phyloP scores from a whole-genome alignment of 1,284 basidiomycete genomes.

The Mycena sp. region DNA sequence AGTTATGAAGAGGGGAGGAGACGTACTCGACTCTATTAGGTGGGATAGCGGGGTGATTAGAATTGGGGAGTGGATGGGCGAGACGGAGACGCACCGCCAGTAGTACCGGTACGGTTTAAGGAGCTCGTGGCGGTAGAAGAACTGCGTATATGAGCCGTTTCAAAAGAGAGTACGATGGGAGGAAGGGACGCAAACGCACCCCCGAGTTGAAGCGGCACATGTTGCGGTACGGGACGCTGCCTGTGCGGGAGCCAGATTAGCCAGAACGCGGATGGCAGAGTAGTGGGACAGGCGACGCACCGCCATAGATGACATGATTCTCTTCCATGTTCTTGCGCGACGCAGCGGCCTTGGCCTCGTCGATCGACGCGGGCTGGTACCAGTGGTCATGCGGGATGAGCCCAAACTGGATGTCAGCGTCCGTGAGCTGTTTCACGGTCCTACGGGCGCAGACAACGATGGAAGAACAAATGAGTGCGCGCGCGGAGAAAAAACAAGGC shows the following conservation, averaged over 20 bases:
- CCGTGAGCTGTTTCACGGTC: constrained; percentile 71
- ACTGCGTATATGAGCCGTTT: no score
- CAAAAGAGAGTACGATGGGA: no score
- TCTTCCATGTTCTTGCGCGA: constrained; percentile 81
- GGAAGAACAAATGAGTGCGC: no score
- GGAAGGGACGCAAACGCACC: constrained; percentile 25
- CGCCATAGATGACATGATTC: constrained; percentile 89
- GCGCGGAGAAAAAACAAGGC: no score
- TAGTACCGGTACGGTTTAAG: constrained; percentile 63
- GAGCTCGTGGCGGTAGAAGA: constrained; percentile 62
- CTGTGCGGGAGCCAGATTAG: no score
- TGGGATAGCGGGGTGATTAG: no score
- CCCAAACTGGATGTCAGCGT: constrained; percentile 80
- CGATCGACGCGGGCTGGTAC: constrained; percentile 87
- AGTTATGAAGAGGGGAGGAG: no score
- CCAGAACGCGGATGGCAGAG: no score
- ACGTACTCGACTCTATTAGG: constrained; percentile 18
- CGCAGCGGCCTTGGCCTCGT: constrained; percentile 77
- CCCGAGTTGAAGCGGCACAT: constrained; percentile 38
- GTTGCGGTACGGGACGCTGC: constrained; percentile 29
- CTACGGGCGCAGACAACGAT: constrained; percentile 33
- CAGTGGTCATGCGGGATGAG: constrained; percentile 85
- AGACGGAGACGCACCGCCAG: constrained; percentile 68
- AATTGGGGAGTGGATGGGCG: no score
- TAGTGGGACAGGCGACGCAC: no score